Percentiles rank a stretch among this genome's conserved stretches.
These are phyloP conservation scores for Teratosphaeriaceae sp. DNA, from an alignment of 2,329 filamentous ascomycete species.

Conservation along the genomic window DNA sequence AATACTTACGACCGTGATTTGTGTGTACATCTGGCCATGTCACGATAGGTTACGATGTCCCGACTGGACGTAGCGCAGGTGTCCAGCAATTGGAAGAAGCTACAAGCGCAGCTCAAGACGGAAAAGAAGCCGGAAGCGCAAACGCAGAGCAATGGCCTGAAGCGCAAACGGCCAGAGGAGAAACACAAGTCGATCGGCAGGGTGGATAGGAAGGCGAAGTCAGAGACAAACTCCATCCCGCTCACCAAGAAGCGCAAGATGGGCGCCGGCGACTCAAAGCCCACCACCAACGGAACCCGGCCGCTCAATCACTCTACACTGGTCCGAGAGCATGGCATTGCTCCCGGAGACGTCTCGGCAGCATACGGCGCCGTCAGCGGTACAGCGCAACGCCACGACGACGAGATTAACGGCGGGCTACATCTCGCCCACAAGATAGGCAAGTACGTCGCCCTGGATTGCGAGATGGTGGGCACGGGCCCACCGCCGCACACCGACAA, in stretches of 20 bases:
- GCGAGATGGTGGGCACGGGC: conserved; percentile 94
- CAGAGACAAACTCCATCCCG: conserved; percentile 5
- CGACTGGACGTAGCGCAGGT: conserved; percentile 31
- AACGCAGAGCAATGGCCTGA: conserved; percentile 24
- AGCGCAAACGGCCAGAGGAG: conserved; percentile 27
- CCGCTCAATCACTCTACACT: conserved; percentile 42
- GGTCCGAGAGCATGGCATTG: conserved; percentile 41
- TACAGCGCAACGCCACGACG: conserved; percentile 50
- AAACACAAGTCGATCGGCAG: conserved; percentile 9
- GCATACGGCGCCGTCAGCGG: conserved; percentile 56
- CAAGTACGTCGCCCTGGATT: conserved; percentile 90
- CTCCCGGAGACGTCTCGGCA: conserved; percentile 54
- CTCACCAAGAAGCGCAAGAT: conserved; percentile 38
- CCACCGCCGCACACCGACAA: conserved; percentile 58
- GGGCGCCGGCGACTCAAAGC: conserved; percentile 38
- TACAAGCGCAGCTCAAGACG: conserved; percentile 53
- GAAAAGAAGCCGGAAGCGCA: conserved; percentile 30
- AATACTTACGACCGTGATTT: conserved; percentile 2
- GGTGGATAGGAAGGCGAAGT: conserved; percentile 19
- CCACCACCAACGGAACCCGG: conserved; percentile 11
- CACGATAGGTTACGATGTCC: conserved; percentile 27
- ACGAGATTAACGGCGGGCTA: conserved; percentile 39
- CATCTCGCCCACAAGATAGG: conserved; percentile 59
- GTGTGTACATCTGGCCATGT: neutral
- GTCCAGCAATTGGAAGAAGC: conserved; percentile 67